Base-by-base conservation (phyloP, 78 protist species). In the Dictyostelium purpureum region DNA sequence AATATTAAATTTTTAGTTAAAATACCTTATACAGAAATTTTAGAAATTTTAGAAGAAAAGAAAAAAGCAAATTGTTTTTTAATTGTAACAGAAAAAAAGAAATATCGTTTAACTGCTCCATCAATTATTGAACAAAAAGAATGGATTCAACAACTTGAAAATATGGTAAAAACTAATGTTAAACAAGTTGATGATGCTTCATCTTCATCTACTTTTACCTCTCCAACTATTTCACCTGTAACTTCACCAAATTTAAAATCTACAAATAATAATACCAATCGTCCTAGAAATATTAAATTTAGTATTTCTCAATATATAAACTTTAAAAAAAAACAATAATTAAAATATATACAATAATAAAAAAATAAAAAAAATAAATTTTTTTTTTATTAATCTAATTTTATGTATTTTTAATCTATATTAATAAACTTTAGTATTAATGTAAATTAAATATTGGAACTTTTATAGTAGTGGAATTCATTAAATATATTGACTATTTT, bases 91-190 rank as follows among this genome's bases (percentile, higher is more conserved):
- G 51, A 73, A 26, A 82, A 70, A 45, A 67, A 71, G 56, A 82
- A 82, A 61, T 82, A 82, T 82, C 28, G 51, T 24, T 54, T 82
- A 18, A 70, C 76, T n/a, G 79, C 90, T 2, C 45, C 37, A 7
- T 28, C 65, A 2, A 54, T 19, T 52, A 38, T 38, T 24, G 90
- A 82, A 26, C 77, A 82, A 70, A n/a, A 18, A 10, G 52, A 51
- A 33, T 82, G 90, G 90, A 70, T 82, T 54, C 59, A 82, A 16
- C 76, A 82, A 70, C 38, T 82, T 40, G 54, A 82, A 40, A 14
- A 51, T 14, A 33, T 31, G 31, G 28, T 80, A 28, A 38, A 67
- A 80, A 71, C n/a, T 33, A 33, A 24, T 63, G 19, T 33, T 21
- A 33, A 71, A 26, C 6, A 45, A 18, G 9, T 12, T 43, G 78